Base-by-base conservation (phyloP, 1,139 yeast genomes). In the Geotrichum fermentans region DNA sequence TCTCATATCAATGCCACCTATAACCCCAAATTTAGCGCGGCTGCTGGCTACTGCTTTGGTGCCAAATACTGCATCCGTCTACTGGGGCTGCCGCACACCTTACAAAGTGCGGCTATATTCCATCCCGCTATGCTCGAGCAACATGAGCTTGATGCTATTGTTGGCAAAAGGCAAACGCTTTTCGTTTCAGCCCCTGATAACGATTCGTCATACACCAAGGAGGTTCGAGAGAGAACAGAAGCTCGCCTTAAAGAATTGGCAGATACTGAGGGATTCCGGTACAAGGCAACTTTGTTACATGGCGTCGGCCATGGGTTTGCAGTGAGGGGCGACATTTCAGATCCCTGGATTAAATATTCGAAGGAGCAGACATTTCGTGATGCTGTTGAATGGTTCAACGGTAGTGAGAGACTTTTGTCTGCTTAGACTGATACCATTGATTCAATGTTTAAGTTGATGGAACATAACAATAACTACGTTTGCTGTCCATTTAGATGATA, bases 21-120 rank as follows among this genome's bases (percentile, higher is more conserved):
- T 36, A 63, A 69, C 4, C 83, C 86, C 10, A 68, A 74, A 49
- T 79, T 73, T 56, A 54, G 83, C 24, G 81, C 74, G 45, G 79
- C 79, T 18, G 69, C 83, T 49, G 96, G 96, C 17, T 82, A 86
- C 73, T 89, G 96, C 70, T 88, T 74, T 58, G 96, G 96, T 60
- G 96, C 89, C 45, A 83, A 81, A 65, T 80, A 71, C 56, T 79
- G 75, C 26, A 61, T 83, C 44, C 79, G 75, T 51, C 74, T 82
- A 50, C 67, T 83, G 47, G n/a, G n/a, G n/a, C 61, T 62, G 7
- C 59, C 51, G 18, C 61, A 29, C 55, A 63, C 13, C 6, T 65
- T 78, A 24, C 59, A 80, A 52, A 83, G 74, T 28, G 88, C 77
- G 57, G 94, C 90, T 10, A 65, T 77, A 52, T 92, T 90, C 13